These are phyloP conservation scores for Urtica urens DNA, from an alignment of 306 rosid genomes.

Conservation along the genomic window DNA sequence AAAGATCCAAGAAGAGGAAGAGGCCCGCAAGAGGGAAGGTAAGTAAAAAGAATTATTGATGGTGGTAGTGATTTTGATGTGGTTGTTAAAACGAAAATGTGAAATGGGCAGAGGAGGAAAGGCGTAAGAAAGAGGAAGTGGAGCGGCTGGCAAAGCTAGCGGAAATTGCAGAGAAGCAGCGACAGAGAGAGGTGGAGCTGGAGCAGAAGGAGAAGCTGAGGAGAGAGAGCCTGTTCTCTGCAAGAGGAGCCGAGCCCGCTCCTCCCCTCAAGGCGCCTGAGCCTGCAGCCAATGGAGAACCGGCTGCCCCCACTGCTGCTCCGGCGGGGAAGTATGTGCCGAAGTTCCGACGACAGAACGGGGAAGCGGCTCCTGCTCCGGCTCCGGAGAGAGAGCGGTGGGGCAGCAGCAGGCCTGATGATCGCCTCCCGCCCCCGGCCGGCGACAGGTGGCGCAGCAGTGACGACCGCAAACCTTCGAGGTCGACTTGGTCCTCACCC, in stretches of 20 bases:
- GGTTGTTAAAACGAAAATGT: too few species aligned
- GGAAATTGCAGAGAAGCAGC: constrained; percentile 71
- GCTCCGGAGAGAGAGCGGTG: constrained; percentile 48
- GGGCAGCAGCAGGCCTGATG: constrained; percentile 37
- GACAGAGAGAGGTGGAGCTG: constrained; percentile 62
- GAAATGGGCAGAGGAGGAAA: constrained; percentile 65
- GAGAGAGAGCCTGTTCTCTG: constrained; percentile 41
- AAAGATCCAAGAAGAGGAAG: constrained; percentile 70
- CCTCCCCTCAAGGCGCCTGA: constrained; percentile 29
- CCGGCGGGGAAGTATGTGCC: constrained; percentile 67
- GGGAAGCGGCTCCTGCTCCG: constrained; percentile 26
- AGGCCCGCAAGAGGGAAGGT: constrained; percentile 79
- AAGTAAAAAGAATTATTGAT: neutral
- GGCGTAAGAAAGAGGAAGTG: constrained; percentile 56
- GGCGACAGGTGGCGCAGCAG: constrained; percentile 62
- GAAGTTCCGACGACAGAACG: constrained; percentile 32
- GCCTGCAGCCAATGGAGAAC: constrained; percentile 22
- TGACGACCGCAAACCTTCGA: constrained; percentile 44
- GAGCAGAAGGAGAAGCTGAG: constrained; percentile 67
- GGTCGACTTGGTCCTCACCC: constrained; percentile 72
- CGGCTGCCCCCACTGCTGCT: constrained; percentile 30
- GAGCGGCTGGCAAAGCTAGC: constrained; percentile 62
- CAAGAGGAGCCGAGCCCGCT: constrained; percentile 32
- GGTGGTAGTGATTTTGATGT: neutral
- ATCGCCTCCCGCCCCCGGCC: constrained; percentile 20